Evolutionary conservation across 345 rosid genomes (phyloP).

Genomic region (Heritiera fomes): DNA sequence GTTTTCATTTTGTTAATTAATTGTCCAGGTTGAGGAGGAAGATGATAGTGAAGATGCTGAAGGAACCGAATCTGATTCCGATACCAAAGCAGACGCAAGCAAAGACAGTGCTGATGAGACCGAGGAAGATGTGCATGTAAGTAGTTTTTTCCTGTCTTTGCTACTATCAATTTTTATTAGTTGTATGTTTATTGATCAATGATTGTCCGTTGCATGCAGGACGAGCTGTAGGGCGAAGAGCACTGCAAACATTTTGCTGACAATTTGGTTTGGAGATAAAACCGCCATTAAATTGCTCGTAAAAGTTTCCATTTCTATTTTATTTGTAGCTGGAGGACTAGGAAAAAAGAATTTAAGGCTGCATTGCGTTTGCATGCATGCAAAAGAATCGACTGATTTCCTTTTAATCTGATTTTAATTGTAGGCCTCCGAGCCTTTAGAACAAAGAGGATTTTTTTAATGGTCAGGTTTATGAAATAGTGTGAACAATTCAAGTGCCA

Average conservation of each 20-base stretch:
- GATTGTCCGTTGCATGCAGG: constrained; percentile 39
- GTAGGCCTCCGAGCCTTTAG: neutral
- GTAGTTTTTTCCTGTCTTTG: constrained; percentile 12
- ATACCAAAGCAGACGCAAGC: constrained; percentile 45
- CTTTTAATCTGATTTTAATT: neutral
- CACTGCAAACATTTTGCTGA: constrained; percentile 1
- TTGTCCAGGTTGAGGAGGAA: constrained; percentile 65
- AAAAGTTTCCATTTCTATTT: neutral
- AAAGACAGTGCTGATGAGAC: constrained; percentile 34
- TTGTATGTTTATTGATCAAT: neutral
- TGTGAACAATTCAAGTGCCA: neutral
- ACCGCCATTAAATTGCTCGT: constrained; percentile 5
- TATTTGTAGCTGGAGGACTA: neutral
- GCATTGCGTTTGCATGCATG: neutral
- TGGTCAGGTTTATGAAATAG: constrained; percentile 2
- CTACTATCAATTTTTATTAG: neutral
- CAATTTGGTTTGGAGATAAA: neutral
- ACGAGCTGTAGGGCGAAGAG: constrained; percentile 64
- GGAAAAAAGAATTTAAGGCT: neutral
- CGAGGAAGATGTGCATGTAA: constrained; percentile 44
- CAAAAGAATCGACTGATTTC: neutral
- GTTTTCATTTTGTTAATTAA: neutral
- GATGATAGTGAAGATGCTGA: constrained; percentile 43
- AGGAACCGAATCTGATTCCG: constrained; percentile 43
- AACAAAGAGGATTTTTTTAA: neutral